Evolutionary conservation across 2,329 filamentous ascomycete species (phyloP), one percentile per base, ranked within the genome.

Genomic region (Aspergillus floridensis): DNA sequence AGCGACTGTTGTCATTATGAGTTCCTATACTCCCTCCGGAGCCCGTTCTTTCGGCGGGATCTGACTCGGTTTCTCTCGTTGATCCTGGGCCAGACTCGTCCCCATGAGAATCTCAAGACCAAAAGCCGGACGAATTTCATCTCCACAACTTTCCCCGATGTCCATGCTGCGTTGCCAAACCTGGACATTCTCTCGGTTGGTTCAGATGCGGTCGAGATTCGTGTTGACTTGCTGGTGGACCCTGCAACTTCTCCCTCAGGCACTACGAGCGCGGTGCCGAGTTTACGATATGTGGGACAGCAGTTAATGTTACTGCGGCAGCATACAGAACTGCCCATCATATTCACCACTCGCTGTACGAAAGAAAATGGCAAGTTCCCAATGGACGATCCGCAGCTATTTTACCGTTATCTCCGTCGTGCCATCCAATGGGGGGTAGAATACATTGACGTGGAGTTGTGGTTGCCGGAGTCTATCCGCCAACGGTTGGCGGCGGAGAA

Each of bases 361-460:
- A 86, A 83, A 31, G 91, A 96, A 70, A 95, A 93, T 69, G 91
- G 91, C 32, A 86, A 86, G 24, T 96, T 95, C 63, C 91, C 91
- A 0, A 93, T 93, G 89, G 87, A 91, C 46, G 85, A 92, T 57
- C 89, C 90, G 0, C 79, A 81, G 14, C 72, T 95, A 48, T 93
- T 88, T 73, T 91, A 90, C 74, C 82, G 87, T 60, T 93, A 95
- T 69, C 82, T 96, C n/a, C 88, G 88, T 68, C 86, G 89, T 38
- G 91, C 92, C 3, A 90, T 95, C 56, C 89, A 95, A 70, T 96
- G 91, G 90, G 91, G 92, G 1, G 89, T 92, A 60, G 91, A 96
- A 74, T 96, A 96, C 71, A 88, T 96, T 63, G 91, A 96, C 69
- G 91, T 96, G 55, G 91, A 96, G 77, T 78, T 96, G 44, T 95